Conservation (phyloP, 1,284 basidiomycete genomes). For the Cutaneotrichosporon daszewskae region DNA sequence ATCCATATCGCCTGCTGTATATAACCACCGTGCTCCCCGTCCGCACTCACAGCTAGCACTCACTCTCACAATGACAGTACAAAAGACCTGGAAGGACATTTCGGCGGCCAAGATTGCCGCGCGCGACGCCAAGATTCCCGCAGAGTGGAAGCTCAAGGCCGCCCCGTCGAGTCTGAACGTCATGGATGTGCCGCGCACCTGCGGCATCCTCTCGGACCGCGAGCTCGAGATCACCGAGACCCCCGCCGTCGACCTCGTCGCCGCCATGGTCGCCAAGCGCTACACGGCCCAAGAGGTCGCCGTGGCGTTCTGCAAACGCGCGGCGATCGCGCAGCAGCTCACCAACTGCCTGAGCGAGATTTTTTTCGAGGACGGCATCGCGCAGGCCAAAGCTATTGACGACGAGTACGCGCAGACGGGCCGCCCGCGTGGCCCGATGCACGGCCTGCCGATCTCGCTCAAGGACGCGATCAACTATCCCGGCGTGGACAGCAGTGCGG, state of each 20-base stretch:
- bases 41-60: too few relatives aligned
- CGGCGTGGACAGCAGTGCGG: conserved; percentile 9
- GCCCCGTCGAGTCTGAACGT: too few relatives aligned
- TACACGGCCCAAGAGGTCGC: conserved; percentile 52
- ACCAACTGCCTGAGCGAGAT: conserved; percentile 47
- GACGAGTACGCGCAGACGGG: conserved; percentile 44
- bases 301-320: conserved; percentile 62
- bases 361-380: conserved; percentile 43
- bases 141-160: conserved; percentile 5
- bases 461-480: conserved; percentile 52
- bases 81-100: too few relatives aligned
- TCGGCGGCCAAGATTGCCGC: too few relatives aligned
- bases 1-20: too few relatives aligned
- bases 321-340: conserved; percentile 72
- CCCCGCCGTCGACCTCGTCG: conserved; percentile 31
- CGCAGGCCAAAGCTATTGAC: conserved; percentile 45
- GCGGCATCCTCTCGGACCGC: conserved; percentile 56
- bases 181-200: conserved; percentile 50
- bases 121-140: conserved; percentile 12
- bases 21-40: too few relatives aligned
- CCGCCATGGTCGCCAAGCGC: conserved; percentile 54
- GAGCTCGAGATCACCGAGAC: conserved; percentile 64
- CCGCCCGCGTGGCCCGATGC: conserved; percentile 44
- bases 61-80: too few relatives aligned
- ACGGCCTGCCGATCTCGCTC: conserved; percentile 49